A percentile compares a stretch with the other conserved stretches of the same genome.
These are phyloP conservation scores for Leucosporidium scottii DNA, from an alignment of 768 basidiomycete genomes.

Conservation along the genomic window DNA sequence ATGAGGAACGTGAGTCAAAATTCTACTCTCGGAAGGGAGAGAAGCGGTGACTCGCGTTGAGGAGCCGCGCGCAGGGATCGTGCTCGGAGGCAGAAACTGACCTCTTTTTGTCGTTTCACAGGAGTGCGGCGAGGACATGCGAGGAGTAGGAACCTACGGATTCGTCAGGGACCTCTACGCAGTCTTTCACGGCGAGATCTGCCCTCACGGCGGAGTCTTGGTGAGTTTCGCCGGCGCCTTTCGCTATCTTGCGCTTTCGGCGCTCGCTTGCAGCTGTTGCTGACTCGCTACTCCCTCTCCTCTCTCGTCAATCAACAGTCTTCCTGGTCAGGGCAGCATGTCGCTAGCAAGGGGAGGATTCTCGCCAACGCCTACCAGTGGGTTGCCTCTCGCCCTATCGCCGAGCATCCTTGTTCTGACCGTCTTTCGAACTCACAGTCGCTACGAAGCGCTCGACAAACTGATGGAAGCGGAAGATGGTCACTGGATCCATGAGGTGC, in stretches of 20 bases:
- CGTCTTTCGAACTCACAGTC: neutral
- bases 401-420: no score
- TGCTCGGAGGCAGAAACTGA: neutral
- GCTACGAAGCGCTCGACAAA: constrained; percentile 26
- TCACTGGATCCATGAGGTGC: constrained; percentile 30
- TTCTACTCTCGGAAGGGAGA: no score
- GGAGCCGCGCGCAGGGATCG: no score
- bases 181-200: constrained; percentile 37
- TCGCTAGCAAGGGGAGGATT: constrained; percentile 38
- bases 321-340: constrained; percentile 41
- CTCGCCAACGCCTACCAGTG: constrained; percentile 30
- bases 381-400: no score
- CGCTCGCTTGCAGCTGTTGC: no score
- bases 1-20: constrained; percentile 22
- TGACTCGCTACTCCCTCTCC: neutral
- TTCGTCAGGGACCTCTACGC: constrained; percentile 39
- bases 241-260: no score
- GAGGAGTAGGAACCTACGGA: constrained; percentile 8
- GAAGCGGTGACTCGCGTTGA: no score
- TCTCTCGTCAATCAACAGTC: constrained; percentile 15
- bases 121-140: constrained; percentile 34
- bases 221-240: neutral
- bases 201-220: constrained; percentile 31
- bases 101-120: neutral
- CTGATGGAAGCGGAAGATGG: constrained; percentile 10